Conservation (phyloP, 148 eudicot genomes). For the Silene conica region DNA sequence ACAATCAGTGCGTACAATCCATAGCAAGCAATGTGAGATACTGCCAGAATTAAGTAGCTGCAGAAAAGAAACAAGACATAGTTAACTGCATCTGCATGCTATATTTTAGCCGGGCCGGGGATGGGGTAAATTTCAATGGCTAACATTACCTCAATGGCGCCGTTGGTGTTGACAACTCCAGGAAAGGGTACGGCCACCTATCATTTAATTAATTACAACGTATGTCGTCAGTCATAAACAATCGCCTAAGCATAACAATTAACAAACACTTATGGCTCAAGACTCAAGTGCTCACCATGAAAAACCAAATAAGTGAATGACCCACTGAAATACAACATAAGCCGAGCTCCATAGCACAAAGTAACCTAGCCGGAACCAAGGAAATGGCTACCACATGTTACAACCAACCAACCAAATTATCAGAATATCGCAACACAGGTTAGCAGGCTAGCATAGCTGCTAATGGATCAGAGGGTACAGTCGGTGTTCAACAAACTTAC, state of each 20-base stretch:
- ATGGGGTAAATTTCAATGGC: too few relatives aligned
- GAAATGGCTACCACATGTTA: slow-evolving; percentile 43
- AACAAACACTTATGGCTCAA: not conserved
- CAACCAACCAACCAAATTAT: not conserved
- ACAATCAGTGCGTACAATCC: slow-evolving; percentile 47
- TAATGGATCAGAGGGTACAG: not conserved
- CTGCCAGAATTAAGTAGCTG: slow-evolving; percentile 53
- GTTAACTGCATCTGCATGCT: not conserved
- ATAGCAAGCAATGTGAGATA: slow-evolving; percentile 58
- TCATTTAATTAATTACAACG: not conserved
- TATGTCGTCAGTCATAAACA: not conserved
- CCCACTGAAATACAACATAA: slow-evolving; percentile 61
- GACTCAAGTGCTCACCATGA: slow-evolving; percentile 32
- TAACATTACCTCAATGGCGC: slow-evolving; percentile 56
- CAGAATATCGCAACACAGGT: too few relatives aligned
- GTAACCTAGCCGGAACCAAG: slow-evolving; percentile 65
- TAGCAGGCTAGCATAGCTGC: too few relatives aligned
- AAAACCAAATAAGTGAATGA: slow-evolving; percentile 55
- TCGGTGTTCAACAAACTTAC: slow-evolving; percentile 33
- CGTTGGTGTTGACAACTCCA: slow-evolving; percentile 46
- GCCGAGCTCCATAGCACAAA: slow-evolving; percentile 65
- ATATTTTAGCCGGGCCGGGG: too few relatives aligned
- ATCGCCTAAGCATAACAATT: not conserved
- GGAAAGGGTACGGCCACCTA: slow-evolving; percentile 79
- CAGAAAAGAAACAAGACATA: not conserved